Evolutionary conservation across 2,329 filamentous ascomycete species (phyloP).

Genomic region (Colletotrichum noveboracense): DNA sequence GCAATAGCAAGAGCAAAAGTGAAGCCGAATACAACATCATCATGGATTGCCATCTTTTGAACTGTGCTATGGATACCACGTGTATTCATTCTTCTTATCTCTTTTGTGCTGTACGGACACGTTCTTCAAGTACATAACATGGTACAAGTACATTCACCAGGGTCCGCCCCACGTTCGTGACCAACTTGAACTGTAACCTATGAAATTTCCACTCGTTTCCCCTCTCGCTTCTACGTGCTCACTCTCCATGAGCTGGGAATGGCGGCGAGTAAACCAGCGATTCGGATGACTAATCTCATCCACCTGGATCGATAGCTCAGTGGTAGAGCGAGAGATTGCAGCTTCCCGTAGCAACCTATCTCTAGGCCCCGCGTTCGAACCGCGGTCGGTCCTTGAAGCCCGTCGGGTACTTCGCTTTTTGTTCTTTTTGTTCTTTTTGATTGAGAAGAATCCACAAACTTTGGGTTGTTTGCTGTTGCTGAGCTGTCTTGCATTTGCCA

Average conservation of each 20-base stretch:
- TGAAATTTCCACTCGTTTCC: background rate
- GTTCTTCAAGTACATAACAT: background rate
- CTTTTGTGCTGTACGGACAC: background rate
- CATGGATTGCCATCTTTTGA: background rate
- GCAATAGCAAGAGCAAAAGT: background rate
- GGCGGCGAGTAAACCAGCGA: background rate
- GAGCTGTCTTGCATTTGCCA: background rate
- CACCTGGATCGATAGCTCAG: constrained; percentile 19
- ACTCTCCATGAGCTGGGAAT: background rate
- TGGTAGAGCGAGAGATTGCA: constrained; percentile 24
- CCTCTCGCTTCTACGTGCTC: background rate
- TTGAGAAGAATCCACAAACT: background rate
- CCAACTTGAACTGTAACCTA: background rate
- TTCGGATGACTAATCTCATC: constrained; percentile 4
- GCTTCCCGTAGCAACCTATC: constrained; percentile 5
- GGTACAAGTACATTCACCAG: background rate
- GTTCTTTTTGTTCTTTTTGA: background rate
- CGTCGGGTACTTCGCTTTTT: background rate
- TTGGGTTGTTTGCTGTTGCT: background rate
- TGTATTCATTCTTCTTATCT: background rate
- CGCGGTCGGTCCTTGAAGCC: constrained; percentile 17
- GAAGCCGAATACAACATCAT: background rate
- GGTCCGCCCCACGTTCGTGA: background rate
- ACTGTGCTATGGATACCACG: background rate
- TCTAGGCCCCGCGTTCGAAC: constrained; percentile 22